Evolutionary conservation across 2,329 filamentous ascomycete species (phyloP), one percentile per base, ranked within the genome.

Genomic region (Bimuria novae-zelandiae): DNA sequence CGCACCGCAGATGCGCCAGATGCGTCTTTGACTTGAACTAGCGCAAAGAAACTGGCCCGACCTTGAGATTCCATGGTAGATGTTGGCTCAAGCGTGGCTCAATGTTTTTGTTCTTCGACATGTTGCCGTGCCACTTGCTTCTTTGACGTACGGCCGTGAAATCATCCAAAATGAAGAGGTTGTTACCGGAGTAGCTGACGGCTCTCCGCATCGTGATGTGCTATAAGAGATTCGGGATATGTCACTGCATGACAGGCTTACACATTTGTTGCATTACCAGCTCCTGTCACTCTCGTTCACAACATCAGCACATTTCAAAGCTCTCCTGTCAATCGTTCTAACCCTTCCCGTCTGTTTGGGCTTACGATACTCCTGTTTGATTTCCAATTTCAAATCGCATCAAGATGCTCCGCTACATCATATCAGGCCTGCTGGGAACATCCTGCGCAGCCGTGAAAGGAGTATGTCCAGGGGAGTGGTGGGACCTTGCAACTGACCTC

Each of bases 381-480:
- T 25, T 46, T 3, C 3, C 21, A 8, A n/a, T n/a, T 8, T 3
- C 21, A 4, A 25, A 16, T 25, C 14, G 8, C 27, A 25, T 10
- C 30, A 46, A 23, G 5, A 46, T 46, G 43, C 19, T 12, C 7
- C 43, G 6, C 16, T 36, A 21, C 11, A 29, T 14, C 8, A 4
- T 36, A 39, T 12, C 23, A 19, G 21, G 5, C 3, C n/a, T 35
- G 8, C 11, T 25, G 12, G n/a, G 22, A 19, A 23, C 22, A 37
- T 19, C 11, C 7, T 39, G 14, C 19, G 23, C 42, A 49, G 30
- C 40, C n/a, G 7, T 39, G 21, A n/a, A 42, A 16, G 25, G 30
- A 25, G 50, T 12, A 36, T 57, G 51, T 17, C 52, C 52, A 19
- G 12, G 27, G 17, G 45, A 52, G 4, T 57, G 52, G 52, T 39